Evolutionary conservation across 2,329 filamentous ascomycete species (phyloP), one percentile per base, ranked within the genome.

Genomic region (Aspergillus versicolor): DNA sequence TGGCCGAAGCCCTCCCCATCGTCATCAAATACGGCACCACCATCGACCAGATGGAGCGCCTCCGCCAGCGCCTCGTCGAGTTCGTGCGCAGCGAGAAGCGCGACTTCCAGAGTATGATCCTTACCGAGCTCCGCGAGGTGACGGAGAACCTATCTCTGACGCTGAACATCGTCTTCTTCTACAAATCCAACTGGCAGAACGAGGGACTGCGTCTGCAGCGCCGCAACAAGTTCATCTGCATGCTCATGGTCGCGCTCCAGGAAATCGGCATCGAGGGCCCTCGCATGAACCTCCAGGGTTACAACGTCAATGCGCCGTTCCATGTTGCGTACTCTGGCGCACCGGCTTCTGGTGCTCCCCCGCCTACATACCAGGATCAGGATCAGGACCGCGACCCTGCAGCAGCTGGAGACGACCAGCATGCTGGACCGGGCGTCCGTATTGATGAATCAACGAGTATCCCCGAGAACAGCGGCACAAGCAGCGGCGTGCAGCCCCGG

Each of bases 111-210:
- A 81, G 82, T 60, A 93, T 92, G 63, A 92, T 96, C 57, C 83
- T 96, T 34, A 95, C 91, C 0, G 92, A 96, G 74, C 80, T 97
- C 65, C 85, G 84, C 22, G 85, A 86, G 9, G 87, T 97, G 50
- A 86, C 88, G 21, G 88, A 96, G 66, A 90, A 92, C 37, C 91
- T 93, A 70, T 90, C 88, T 4, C 88, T 96, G 68, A 92, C 87
- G 4, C 83, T 97, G 69, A 97, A 96, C 74, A 86, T 97, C 56
- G 88, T 97, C 68, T 96, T 96, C 80, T 97, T 97, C 80, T 96
- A 97, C 82, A 97, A 97, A 75, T 91, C 89, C 58, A 97, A 93
- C 73, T 97, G 90, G 84, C 93, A 97, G 72, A 97, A 97, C 70
- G 93, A 97, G 71, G 81, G 95, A 42, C 81, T 97, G 21, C 92